These are phyloP conservation scores for Chenopodium quinoa DNA, from an alignment of 148 eudicot species.

Conservation along the genomic window DNA sequence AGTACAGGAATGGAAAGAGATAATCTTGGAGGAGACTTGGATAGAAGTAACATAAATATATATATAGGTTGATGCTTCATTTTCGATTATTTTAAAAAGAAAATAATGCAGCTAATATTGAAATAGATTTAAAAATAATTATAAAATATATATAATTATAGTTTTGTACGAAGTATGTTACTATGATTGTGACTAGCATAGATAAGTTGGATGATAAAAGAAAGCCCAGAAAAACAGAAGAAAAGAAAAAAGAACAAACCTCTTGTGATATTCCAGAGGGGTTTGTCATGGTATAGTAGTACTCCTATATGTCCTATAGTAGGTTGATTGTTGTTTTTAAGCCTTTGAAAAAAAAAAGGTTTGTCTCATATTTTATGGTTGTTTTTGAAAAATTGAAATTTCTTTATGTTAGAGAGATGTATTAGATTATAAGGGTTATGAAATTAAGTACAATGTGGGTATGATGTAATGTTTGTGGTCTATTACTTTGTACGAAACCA, in stretches of 20 bases:
- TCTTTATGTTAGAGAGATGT: neutral
- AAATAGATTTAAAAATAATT: too few species aligned
- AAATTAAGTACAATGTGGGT: too few species aligned
- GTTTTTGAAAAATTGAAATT: neutral
- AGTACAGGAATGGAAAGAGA: slow-evolving; percentile 13
- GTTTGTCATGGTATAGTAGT: neutral
- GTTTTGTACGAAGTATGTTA: neutral
- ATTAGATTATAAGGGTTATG: neutral
- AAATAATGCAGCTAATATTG: too few species aligned
- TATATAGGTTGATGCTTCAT: neutral
- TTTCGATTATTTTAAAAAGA: too few species aligned
- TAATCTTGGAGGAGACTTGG: neutral
- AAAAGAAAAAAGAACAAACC: too few species aligned
- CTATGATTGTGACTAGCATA: neutral
- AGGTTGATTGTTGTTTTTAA: neutral
- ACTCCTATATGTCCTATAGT: too few species aligned
- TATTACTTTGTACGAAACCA: too few species aligned
- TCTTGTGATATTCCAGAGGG: neutral
- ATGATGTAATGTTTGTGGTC: too few species aligned
- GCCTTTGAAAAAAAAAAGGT: neutral
- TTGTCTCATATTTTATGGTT: neutral
- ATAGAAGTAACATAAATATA: too few species aligned
- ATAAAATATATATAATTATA: too few species aligned
- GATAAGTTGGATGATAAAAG: neutral
- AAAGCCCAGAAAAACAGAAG: neutral